Evolutionary conservation across 2,329 filamentous ascomycete genomes (phyloP).

Genomic region (Colletotrichum trifolii): DNA sequence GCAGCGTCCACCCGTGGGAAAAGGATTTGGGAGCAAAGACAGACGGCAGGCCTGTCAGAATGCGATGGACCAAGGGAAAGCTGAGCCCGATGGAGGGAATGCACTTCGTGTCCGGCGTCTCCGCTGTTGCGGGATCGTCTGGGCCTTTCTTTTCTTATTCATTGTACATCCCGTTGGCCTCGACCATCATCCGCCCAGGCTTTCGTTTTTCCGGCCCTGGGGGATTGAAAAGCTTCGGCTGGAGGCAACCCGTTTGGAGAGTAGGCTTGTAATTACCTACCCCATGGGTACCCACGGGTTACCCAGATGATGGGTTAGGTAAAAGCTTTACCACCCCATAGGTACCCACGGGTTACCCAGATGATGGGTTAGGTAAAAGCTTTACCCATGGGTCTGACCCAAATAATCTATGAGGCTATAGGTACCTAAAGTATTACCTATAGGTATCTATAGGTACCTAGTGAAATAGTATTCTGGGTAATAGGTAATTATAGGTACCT

Average conservation of each 20-base stretch:
- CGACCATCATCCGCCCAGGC: constrained; percentile 16
- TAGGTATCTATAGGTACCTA: too few relatives aligned
- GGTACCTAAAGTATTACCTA: too few relatives aligned
- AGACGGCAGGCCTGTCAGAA: constrained; percentile 25
- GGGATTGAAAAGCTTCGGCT: constrained; percentile 31
- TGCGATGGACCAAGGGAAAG: background rate
- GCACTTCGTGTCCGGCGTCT: constrained; percentile 4
- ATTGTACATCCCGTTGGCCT: constrained; percentile 29
- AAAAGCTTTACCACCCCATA: too few relatives aligned
- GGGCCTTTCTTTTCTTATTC: constrained; percentile 16
- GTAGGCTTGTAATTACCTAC: too few relatives aligned
- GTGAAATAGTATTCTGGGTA: too few relatives aligned
- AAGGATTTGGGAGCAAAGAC: background rate
- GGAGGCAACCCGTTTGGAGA: constrained; percentile 27
- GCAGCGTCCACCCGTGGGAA: background rate
- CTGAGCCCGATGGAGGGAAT: constrained; percentile 7
- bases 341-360: too few relatives aligned
- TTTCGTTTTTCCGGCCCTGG: background rate
- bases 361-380: too few relatives aligned
- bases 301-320: too few relatives aligned
- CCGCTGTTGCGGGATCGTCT: constrained; percentile 2
- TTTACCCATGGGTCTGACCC: too few relatives aligned
- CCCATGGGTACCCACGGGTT: too few relatives aligned
- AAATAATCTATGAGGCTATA: too few relatives aligned
- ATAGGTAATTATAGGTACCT: too few relatives aligned